A percentile compares a stretch with the other conserved stretches of the same genome.
phyloP scores from a whole-genome alignment of 768 basidiomycete genomes.

The Leccinum truebloodii region DNA sequence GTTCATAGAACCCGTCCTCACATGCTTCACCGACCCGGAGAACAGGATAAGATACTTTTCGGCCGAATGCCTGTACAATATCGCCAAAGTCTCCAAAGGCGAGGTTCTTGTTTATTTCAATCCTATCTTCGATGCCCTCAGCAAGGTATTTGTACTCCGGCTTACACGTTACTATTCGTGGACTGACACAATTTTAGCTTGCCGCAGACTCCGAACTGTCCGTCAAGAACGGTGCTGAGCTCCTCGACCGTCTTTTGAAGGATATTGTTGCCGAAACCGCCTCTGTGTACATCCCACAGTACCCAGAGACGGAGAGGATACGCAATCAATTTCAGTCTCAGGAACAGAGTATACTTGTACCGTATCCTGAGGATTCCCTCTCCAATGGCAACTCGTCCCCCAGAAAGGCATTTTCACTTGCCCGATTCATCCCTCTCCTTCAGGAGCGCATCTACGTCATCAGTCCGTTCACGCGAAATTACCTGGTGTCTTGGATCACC shows the following conservation, averaged over 20 bases:
- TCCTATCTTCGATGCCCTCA: constrained; percentile 95
- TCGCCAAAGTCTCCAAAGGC: constrained; percentile 95
- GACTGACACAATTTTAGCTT: constrained; percentile 54
- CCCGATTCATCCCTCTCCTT: constrained; percentile 92
- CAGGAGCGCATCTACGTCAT: constrained; percentile 93
- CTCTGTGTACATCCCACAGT: constrained; percentile 89
- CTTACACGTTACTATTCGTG: constrained; percentile 6
- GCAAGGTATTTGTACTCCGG: constrained; percentile 65
- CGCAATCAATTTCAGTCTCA: constrained; percentile 46
- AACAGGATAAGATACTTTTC: constrained; percentile 97
- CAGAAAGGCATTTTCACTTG: constrained; percentile 87
- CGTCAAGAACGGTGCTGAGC: constrained; percentile 97
- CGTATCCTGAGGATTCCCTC: constrained; percentile 53
- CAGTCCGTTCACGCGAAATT: constrained; percentile 93
- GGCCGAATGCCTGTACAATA: constrained; percentile 97
- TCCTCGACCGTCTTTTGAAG: constrained; percentile 94
- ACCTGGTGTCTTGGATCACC: constrained; percentile 96
- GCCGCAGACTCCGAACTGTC: constrained; percentile 94
- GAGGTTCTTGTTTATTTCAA: constrained; percentile 98
- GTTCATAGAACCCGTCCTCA: constrained; percentile 85
- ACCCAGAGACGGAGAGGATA: constrained; percentile 74
- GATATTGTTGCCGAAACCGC: constrained; percentile 98
- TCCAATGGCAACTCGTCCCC: constrained; percentile 33
- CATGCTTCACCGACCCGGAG: constrained; percentile 92
- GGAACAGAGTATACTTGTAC: constrained; percentile 59